Conservation (phyloP, 2,329 filamentous ascomycete genomes). For the Scedosporium boydii region DNA sequence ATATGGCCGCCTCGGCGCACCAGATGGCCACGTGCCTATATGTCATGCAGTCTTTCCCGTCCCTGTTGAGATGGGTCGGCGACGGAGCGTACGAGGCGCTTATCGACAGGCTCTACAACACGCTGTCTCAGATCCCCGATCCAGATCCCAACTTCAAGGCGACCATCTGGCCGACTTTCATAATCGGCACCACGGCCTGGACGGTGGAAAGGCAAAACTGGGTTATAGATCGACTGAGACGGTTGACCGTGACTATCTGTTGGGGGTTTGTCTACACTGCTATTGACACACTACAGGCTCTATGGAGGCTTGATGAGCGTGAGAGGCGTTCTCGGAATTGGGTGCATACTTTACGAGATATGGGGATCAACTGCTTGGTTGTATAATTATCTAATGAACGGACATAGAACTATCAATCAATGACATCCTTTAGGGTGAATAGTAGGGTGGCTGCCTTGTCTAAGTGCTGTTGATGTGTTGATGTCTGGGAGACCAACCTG, state of each 20-base stretch:
- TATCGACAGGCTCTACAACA: constrained; percentile 33
- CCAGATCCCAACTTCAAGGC: constrained; percentile 45
- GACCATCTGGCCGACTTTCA: constrained; percentile 46
- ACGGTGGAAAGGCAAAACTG: constrained; percentile 32
- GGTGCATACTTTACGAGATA: constrained; percentile 32
- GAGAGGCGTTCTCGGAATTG: constrained; percentile 23
- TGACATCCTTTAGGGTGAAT: too few relatives aligned
- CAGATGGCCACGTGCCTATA: constrained; percentile 36
- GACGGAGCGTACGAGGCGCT: constrained; percentile 19
- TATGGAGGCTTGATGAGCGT: constrained; percentile 26
- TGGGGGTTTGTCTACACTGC: constrained; percentile 41
- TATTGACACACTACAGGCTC: constrained; percentile 31
- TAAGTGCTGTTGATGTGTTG: too few relatives aligned
- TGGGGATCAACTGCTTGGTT: constrained; percentile 33
- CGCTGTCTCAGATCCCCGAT: constrained; percentile 36
- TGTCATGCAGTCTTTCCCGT: constrained; percentile 28
- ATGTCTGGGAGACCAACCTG: too few relatives aligned
- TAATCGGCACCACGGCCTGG: constrained; percentile 42
- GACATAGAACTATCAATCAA: too few relatives aligned
- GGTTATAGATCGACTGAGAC: constrained; percentile 35
- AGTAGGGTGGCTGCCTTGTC: too few relatives aligned
- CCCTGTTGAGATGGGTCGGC: constrained; percentile 11
- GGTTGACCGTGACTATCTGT: constrained; percentile 29
- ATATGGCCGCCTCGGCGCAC: constrained; percentile 32
- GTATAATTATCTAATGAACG: constrained; percentile 17